Conservation (phyloP, 1,284 basidiomycete genomes). For the Malassezia globosa region DNA sequence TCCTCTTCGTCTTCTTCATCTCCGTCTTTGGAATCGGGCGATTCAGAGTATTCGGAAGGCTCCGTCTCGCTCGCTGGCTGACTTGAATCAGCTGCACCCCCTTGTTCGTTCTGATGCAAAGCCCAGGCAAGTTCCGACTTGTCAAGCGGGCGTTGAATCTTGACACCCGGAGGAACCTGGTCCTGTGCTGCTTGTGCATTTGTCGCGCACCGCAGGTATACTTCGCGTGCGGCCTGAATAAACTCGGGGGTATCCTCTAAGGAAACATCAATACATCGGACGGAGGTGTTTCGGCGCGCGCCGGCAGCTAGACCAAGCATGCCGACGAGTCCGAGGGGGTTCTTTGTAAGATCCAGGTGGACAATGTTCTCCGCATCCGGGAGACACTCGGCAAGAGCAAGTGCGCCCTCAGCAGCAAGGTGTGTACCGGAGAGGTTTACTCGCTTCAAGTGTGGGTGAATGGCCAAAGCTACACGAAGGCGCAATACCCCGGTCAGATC, state of each 20-base stretch:
- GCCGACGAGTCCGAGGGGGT: conserved; percentile 54
- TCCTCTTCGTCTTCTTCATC: too few species aligned
- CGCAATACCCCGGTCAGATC: conserved; percentile 63
- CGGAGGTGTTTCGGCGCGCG: conserved; percentile 66
- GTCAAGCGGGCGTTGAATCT: conserved; percentile 37
- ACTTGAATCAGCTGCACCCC: conserved; percentile 3
- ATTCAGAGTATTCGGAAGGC: conserved; percentile 5
- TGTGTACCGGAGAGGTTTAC: conserved; percentile 78
- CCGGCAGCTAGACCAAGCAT: conserved; percentile 62
- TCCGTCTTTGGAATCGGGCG: conserved; percentile 16
- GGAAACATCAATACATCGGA: conserved; percentile 88
- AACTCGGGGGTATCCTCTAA: conserved; percentile 50
- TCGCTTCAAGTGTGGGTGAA: conserved; percentile 81
- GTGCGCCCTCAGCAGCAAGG: conserved; percentile 73
- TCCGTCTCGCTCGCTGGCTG: conserved; percentile 6
- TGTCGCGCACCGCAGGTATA: not conserved
- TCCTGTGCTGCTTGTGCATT: not conserved
- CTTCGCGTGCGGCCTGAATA: not conserved
- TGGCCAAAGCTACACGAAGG: conserved; percentile 71
- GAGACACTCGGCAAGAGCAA: conserved; percentile 88
- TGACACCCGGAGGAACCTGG: conserved; percentile 19
- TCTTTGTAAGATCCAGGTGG: conserved; percentile 56
- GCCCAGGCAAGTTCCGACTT: conserved; percentile 32
- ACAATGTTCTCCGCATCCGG: conserved; percentile 76
- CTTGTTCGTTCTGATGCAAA: conserved; percentile 12